Evolutionary conservation across 148 eudicot genomes (phyloP).

Genomic region (Gaultheria prostrata): DNA sequence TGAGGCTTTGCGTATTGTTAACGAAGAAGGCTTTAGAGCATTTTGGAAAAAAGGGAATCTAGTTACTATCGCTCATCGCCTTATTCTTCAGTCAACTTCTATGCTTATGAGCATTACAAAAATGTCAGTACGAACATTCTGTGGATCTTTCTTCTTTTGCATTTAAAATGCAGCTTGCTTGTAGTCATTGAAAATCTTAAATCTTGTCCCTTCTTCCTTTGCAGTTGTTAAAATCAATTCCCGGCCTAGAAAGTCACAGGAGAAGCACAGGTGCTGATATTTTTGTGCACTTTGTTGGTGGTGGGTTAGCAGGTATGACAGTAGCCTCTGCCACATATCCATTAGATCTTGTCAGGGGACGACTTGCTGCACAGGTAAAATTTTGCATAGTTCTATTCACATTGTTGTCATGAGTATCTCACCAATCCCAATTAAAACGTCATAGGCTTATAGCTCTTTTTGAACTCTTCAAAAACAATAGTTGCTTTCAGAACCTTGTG

Average conservation of each 20-base stretch:
- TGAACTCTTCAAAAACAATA: neutral
- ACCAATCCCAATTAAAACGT: neutral
- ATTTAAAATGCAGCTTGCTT: neutral
- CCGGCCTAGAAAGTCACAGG: constrained; percentile 42
- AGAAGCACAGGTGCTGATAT: constrained; percentile 36
- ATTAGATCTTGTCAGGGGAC: constrained; percentile 55
- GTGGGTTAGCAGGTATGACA: constrained; percentile 86
- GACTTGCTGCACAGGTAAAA: constrained; percentile 54
- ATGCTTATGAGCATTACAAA: constrained; percentile 75
- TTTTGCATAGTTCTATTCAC: neutral
- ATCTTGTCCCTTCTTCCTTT: constrained; percentile 5
- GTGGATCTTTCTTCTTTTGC: neutral
- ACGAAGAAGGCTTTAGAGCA: constrained; percentile 82
- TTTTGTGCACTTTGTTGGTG: constrained; percentile 63
- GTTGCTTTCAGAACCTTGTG: neutral
- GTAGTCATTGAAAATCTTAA: neutral
- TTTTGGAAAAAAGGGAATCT: constrained; percentile 95
- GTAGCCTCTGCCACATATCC: constrained; percentile 64
- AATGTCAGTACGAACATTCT: constrained; percentile 44
- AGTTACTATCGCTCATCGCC: constrained; percentile 86
- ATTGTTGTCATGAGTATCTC: neutral
- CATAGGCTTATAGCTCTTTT: neutral
- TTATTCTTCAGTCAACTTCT: constrained; percentile 76
- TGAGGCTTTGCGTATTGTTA: constrained; percentile 66
- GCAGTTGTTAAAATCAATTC: constrained; percentile 53